Conservation (phyloP, 495 filamentous ascomycete genomes). For the Penicillium egyptiacum region DNA sequence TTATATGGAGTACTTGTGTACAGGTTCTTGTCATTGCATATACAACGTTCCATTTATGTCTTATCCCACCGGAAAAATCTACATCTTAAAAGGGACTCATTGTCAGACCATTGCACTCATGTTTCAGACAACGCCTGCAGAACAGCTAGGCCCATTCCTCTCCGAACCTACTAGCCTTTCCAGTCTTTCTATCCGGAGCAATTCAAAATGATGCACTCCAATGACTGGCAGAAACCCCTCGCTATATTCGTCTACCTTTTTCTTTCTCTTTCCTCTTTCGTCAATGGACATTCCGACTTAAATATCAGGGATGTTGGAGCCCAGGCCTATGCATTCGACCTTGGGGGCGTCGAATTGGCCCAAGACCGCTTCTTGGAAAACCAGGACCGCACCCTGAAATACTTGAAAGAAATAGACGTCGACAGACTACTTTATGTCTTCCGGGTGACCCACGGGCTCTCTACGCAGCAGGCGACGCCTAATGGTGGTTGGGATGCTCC, state of each 20-base stretch:
- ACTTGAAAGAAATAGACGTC: slow-evolving; percentile 3
- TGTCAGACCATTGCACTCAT: neutral
- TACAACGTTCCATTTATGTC: neutral
- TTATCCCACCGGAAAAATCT: slow-evolving; percentile 1
- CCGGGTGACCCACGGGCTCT: neutral
- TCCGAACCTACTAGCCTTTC: neutral
- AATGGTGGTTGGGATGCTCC: slow-evolving; percentile 5
- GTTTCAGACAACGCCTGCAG: neutral
- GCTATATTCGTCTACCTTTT: neutral
- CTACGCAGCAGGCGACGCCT: neutral
- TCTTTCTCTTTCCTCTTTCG: neutral
- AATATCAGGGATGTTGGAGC: neutral
- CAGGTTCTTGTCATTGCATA: neutral
- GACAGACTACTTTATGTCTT: slow-evolving; percentile 5
- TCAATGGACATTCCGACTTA: neutral
- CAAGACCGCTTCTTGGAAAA: slow-evolving; percentile 4
- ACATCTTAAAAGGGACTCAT: neutral
- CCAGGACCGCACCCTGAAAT: neutral
- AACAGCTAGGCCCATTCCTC: neutral
- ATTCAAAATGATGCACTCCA: neutral
- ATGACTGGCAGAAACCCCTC: neutral
- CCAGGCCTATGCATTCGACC: neutral
- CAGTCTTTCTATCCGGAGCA: neutral
- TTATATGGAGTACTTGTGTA: neutral
- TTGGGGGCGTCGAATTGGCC: neutral